Conservation (phyloP, 306 rosid species). For the Delonix regia region DNA sequence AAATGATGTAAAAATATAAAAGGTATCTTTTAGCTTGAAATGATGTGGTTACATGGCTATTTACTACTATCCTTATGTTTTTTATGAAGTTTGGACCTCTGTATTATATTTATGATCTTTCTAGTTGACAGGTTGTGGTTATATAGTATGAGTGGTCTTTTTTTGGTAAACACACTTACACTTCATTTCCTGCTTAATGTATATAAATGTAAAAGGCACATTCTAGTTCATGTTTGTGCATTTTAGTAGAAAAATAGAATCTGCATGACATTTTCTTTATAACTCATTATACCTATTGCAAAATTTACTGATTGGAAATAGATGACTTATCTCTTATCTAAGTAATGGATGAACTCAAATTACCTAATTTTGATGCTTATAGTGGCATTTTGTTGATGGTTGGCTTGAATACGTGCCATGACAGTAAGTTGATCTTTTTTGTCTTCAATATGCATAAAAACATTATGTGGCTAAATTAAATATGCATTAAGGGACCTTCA, state of each 20-base stretch:
- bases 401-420: conserved; percentile 8
- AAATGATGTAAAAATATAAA: background rate
- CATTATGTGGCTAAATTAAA: conserved; percentile 1
- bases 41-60: conserved; percentile 11
- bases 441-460: background rate
- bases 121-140: background rate
- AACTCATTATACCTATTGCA: background rate
- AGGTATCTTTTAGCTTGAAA: background rate
- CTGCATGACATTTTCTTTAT: background rate
- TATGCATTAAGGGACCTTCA: background rate
- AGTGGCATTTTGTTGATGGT: background rate
- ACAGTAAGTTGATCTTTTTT: background rate
- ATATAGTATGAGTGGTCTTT: background rate
- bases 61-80: background rate
- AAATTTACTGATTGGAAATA: background rate
- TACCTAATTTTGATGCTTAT: conserved; percentile 21
- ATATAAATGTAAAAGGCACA: conserved; percentile 16
- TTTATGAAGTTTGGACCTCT: background rate
- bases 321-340: conserved; percentile 6
- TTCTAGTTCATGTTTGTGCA: background rate
- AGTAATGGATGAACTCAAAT: conserved; percentile 33
- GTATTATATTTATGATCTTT: conserved; percentile 1
- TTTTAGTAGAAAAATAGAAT: conserved; percentile 23
- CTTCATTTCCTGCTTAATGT: background rate
- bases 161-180: conserved; percentile 5